Percentiles rank a stretch among this genome's conserved stretches.
phyloP scores from a whole-genome alignment of 2,329 filamentous ascomycete genomes.

The Talaromyces sp. region DNA sequence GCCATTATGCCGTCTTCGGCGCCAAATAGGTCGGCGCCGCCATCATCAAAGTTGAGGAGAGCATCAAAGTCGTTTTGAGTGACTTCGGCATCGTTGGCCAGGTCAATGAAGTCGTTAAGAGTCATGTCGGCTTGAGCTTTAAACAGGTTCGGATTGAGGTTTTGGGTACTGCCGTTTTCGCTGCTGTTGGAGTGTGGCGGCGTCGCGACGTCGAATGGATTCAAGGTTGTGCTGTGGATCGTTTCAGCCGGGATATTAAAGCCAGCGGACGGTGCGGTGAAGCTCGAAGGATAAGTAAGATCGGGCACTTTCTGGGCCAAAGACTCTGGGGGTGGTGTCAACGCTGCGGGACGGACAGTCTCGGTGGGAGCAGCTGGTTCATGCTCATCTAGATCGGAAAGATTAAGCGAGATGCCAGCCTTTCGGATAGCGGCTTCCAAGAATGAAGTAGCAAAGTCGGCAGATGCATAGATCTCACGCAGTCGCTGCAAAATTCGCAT shows the following conservation, averaged over 20 bases:
- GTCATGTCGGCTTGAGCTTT: slow-evolving; percentile 32
- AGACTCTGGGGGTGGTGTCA: slow-evolving; percentile 43
- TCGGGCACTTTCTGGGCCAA: slow-evolving; percentile 39
- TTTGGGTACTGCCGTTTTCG: slow-evolving; percentile 41
- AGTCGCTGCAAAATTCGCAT: slow-evolving; percentile 88
- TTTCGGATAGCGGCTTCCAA: slow-evolving; percentile 88
- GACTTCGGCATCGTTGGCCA: slow-evolving; percentile 45
- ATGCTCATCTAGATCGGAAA: slow-evolving; percentile 3
- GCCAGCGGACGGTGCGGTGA: slow-evolving; percentile 20
- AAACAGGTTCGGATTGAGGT: slow-evolving; percentile 32
- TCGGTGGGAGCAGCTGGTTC: slow-evolving; percentile 18
- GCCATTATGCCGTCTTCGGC: slow-evolving; percentile 26
- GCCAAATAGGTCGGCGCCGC: slow-evolving; percentile 34
- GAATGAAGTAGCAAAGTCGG: slow-evolving; percentile 94
- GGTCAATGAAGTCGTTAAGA: slow-evolving; percentile 41
- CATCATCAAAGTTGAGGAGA: slow-evolving; percentile 46
- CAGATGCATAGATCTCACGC: slow-evolving; percentile 84
- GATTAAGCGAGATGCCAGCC: slow-evolving; percentile 67
- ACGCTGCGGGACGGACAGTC: slow-evolving; percentile 28
- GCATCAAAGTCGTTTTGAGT: slow-evolving; percentile 47
- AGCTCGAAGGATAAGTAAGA: slow-evolving; percentile 31
- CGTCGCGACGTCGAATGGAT: slow-evolving; percentile 35
- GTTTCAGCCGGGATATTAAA: slow-evolving; percentile 13
- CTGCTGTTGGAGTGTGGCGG: slow-evolving; percentile 43
- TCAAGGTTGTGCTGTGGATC: not conserved